Percentiles rank a stretch among this genome's conserved stretches.
phyloP scores from a whole-genome alignment of 140 eudicot species.

The Oenanthe javanica region DNA sequence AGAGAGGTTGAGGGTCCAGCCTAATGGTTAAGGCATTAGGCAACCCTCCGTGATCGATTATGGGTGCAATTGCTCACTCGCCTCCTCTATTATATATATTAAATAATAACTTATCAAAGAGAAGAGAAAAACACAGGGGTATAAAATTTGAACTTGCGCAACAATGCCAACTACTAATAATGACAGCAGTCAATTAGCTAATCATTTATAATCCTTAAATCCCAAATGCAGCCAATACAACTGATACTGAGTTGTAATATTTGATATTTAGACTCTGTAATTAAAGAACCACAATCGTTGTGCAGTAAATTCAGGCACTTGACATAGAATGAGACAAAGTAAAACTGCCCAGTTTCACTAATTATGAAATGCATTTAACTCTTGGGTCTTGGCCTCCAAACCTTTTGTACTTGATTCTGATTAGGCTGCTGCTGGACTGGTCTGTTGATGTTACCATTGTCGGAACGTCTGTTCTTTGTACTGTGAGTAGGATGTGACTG shows the following conservation, averaged over 20 bases:
- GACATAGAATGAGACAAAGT: neutral
- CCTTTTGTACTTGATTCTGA: neutral
- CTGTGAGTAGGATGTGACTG: neutral
- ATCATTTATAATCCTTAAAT: too few relatives aligned
- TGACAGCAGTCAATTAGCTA: too few relatives aligned
- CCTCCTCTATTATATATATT: too few relatives aligned
- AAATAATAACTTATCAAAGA: too few relatives aligned
- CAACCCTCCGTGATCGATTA: too few relatives aligned
- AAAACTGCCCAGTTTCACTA: too few relatives aligned
- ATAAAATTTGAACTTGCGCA: too few relatives aligned
- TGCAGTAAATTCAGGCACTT: neutral
- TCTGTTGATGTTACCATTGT: neutral
- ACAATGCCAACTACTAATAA: too few relatives aligned
- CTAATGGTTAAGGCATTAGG: too few relatives aligned
- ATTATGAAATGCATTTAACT: constrained; percentile 28
- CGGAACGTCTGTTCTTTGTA: neutral
- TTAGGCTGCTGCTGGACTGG: neutral
- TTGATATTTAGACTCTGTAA: neutral
- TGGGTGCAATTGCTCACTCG: too few relatives aligned
- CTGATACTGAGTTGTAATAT: neutral
- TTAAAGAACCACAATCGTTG: neutral
- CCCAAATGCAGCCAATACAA: neutral
- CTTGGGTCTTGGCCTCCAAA: neutral
- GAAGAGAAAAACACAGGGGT: too few relatives aligned
- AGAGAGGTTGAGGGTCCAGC: too few relatives aligned